Evolutionary conservation across 257 asterid genomes (phyloP).

Genomic region (Salvia miltiorrhiza): DNA sequence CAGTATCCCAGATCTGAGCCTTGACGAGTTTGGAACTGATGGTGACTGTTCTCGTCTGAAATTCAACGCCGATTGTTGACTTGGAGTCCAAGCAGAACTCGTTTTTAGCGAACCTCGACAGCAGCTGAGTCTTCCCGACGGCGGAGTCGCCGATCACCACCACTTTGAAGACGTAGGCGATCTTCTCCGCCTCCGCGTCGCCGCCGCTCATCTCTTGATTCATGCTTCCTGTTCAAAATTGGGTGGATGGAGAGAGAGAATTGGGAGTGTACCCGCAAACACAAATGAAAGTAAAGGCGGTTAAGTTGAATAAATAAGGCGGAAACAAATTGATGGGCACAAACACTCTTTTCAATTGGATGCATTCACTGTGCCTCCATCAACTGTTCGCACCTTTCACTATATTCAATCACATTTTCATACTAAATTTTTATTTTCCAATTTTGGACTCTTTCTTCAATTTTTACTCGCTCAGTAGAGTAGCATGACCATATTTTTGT

Average conservation of each 20-base stretch:
- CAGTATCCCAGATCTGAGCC: constrained; percentile 97
- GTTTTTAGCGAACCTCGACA: constrained; percentile 71
- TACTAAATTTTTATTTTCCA: no score
- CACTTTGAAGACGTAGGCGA: constrained; percentile 71
- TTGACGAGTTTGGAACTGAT: constrained; percentile 62
- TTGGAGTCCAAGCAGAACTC: constrained; percentile 70
- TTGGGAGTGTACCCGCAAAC: no score
- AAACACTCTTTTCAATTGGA: no score
- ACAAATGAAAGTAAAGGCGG: constrained; percentile 3
- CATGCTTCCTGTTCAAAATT: constrained; percentile 17
- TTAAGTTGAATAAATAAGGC: constrained; percentile 5
- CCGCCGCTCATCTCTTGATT: constrained; percentile 43
- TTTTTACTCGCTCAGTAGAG: no score
- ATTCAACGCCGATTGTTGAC: constrained; percentile 82
- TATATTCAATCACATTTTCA: neutral
- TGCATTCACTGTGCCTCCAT: neutral
- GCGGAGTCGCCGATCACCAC: constrained; percentile 88
- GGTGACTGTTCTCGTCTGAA: constrained; percentile 59
- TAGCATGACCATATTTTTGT: no score
- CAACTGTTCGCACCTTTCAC: neutral
- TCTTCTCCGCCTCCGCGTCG: constrained; percentile 33
- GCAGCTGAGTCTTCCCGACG: constrained; percentile 74
- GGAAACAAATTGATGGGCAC: neutral
- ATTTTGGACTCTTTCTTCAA: no score
- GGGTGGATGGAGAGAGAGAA: neutral